Evolutionary conservation across 768 basidiomycete genomes (phyloP).

Genomic region (Lactarius hengduanensis): DNA sequence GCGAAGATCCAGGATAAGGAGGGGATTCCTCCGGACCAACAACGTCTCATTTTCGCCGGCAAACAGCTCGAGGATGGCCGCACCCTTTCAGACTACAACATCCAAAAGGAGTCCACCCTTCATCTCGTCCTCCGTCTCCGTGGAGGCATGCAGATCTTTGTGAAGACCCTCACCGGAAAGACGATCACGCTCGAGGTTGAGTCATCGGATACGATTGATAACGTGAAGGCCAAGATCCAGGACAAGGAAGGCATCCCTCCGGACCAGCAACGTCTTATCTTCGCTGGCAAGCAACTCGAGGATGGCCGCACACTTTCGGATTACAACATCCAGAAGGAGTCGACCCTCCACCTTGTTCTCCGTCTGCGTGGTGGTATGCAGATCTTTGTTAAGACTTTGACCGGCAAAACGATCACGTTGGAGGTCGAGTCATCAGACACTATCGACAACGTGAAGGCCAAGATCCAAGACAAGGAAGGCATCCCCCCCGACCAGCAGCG

Average conservation of each 20-base stretch:
- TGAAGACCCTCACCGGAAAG: slow-evolving; percentile 28
- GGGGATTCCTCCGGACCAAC: slow-evolving; percentile 36
- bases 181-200: slow-evolving; percentile 28
- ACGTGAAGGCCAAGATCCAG: slow-evolving; percentile 29
- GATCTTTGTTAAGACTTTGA: slow-evolving; percentile 27
- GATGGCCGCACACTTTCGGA: slow-evolving; percentile 27
- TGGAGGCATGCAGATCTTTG: slow-evolving; percentile 29
- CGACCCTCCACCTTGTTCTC: slow-evolving; percentile 27
- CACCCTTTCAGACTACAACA: slow-evolving; percentile 36
- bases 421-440: slow-evolving; percentile 29
- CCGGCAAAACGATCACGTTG: slow-evolving; percentile 27
- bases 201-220: slow-evolving; percentile 28
- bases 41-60: slow-evolving; percentile 36
- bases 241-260: slow-evolving; percentile 28
- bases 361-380: slow-evolving; percentile 28
- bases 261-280: slow-evolving; percentile 27
- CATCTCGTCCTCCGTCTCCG: slow-evolving; percentile 32
- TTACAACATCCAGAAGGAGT: slow-evolving; percentile 29
- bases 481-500: slow-evolving; percentile 29
- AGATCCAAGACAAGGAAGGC: slow-evolving; percentile 28
- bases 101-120: slow-evolving; percentile 36
- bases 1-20: slow-evolving; percentile 38
- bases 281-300: slow-evolving; percentile 27
- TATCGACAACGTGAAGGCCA: slow-evolving; percentile 28
- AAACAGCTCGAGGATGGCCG: slow-evolving; percentile 37